phyloP scores from a whole-genome alignment of 2,329 filamentous ascomycete species.

The Penicillium sp. region DNA sequence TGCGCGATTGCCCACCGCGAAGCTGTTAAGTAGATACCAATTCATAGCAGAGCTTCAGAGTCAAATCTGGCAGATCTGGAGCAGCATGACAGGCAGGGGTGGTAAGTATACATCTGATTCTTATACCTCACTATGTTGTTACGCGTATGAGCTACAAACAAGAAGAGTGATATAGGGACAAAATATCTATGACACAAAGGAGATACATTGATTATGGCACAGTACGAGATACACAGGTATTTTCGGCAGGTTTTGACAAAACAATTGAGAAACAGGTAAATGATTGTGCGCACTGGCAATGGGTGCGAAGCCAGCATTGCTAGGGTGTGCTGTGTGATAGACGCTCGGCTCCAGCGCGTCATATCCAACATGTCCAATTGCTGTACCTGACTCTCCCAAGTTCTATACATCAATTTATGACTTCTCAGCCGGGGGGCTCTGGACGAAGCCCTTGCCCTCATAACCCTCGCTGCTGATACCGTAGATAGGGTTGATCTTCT shows the following conservation, averaged over 20 bases:
- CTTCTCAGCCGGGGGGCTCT: slow-evolving; percentile 58
- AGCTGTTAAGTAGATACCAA: neutral
- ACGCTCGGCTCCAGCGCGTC: slow-evolving; percentile 18
- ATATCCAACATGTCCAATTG: slow-evolving; percentile 26
- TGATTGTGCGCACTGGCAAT: slow-evolving; percentile 22
- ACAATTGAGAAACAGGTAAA: slow-evolving; percentile 34
- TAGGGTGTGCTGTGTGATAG: slow-evolving; percentile 18
- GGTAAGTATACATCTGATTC: neutral
- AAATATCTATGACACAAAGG: slow-evolving; percentile 46
- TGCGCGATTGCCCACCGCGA: neutral
- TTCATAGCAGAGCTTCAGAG: neutral
- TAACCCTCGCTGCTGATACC: slow-evolving; percentile 82
- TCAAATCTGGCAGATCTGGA: neutral
- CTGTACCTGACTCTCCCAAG: slow-evolving; percentile 31
- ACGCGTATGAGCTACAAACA: neutral
- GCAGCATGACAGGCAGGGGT: neutral
- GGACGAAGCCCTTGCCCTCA: slow-evolving; percentile 76
- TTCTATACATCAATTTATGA: slow-evolving; percentile 33
- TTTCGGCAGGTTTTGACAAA: slow-evolving; percentile 38
- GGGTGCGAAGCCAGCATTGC: slow-evolving; percentile 25
- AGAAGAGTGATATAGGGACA: slow-evolving; percentile 22
- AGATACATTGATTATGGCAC: slow-evolving; percentile 51
- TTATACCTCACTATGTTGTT: neutral
- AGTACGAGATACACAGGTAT: slow-evolving; percentile 47
- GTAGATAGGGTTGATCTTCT: slow-evolving; percentile 85